Conservation (phyloP, 148 eudicot species). For the Silene conica region DNA sequence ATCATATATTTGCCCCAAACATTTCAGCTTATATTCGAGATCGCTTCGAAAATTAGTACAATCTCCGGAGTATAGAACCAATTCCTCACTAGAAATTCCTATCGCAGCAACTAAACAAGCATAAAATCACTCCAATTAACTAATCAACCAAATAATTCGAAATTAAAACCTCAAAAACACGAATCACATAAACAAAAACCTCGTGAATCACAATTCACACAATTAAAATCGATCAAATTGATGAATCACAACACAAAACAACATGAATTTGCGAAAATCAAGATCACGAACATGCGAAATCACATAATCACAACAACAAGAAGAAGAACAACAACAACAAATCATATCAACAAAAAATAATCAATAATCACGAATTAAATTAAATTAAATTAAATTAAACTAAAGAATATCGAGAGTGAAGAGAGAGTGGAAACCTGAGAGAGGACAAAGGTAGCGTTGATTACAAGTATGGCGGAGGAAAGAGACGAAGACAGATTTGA, state of each 20-base stretch:
- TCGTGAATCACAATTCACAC: neutral
- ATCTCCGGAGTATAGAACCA: too few relatives aligned
- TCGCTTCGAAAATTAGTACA: neutral
- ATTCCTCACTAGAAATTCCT: neutral
- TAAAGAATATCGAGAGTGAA: neutral
- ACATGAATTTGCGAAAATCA: neutral
- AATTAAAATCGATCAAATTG: neutral
- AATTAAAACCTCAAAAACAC: neutral
- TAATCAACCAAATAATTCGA: neutral
- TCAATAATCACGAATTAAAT: neutral
- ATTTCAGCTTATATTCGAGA: neutral
- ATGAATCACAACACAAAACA: neutral
- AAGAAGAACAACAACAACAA: neutral
- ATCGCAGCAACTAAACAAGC: neutral
- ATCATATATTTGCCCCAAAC: neutral
- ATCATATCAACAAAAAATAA: neutral
- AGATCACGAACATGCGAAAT: neutral
- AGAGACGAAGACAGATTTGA: conserved; percentile 18
- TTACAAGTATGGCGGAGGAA: conserved; percentile 22
- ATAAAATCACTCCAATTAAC: neutral
- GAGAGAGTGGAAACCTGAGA: conserved; percentile 18
- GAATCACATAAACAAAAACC: neutral
- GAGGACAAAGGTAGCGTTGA: conserved; percentile 20
- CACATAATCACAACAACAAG: neutral
- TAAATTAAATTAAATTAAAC: neutral